Base-by-base conservation (phyloP, 768 basidiomycete species). In the Tylopilus vinaceipallidus region DNA sequence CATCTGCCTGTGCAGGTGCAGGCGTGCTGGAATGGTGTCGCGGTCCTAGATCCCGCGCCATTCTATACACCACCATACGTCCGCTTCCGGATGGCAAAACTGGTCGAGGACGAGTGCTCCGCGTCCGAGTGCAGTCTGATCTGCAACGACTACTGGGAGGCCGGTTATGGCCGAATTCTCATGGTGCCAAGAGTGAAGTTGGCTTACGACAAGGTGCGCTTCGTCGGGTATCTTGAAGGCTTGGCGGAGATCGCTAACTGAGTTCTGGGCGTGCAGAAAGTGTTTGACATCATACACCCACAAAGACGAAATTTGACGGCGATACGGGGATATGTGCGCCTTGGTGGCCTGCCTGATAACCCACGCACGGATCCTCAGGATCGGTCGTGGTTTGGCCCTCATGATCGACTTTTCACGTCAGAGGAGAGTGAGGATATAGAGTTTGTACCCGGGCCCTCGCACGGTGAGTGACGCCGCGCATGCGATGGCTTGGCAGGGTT, bases 1-100 rank as follows among this genome's bases (percentile, higher is more conserved):
- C 95, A 99, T 67, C 78, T 99, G 1, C 95, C 97, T 0, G 74
- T 98, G 19, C 97, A 99, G 65, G 92, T 98, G 22, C 95, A 98
- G 72, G 87, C 88, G 4, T 99, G 95, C 71, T 98, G 97, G 97
- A 99, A 98, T 66, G 97, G 97, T 16, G 87, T 98, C 58, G 95
- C 95, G 29, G 75, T 99, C 8, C 78, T 98, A 46, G 97, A 98
- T 64, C 94, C 97, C 0, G 94, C 88, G 10, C 97, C 97, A 6
- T 88, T 99, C 72, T 99, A 99, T 71, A 75, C 78, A 2, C 88
- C 90, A 0, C 91, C 93, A 9, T 91, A 91, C 57, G 88, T 98
- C 50, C 80, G 82, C 47, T 99, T 99, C 81, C 80, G 97, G 24
- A 99, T 99, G 97, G 97, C 97, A 4, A 78, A 76, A 47, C 80